Conservation (phyloP, 805 yeast species). For the Debaryomyces castellii region DNA sequence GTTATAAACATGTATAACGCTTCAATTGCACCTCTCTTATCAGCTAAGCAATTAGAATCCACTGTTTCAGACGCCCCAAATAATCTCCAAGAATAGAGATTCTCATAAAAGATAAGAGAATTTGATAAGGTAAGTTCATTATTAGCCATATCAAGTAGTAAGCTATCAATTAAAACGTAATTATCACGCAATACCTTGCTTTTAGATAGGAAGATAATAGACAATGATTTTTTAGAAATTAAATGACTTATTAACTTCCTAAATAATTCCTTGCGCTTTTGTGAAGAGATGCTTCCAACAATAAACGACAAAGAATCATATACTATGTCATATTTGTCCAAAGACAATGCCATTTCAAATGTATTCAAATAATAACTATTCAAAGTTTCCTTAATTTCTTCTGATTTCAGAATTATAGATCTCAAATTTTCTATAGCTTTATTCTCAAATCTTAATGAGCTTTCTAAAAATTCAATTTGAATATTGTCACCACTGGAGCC, state of each 20-base stretch:
- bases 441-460: constrained; percentile 26
- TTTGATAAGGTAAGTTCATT: constrained; percentile 26
- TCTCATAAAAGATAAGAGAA: constrained; percentile 35
- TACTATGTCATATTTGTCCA: constrained; percentile 18
- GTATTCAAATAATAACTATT: constrained; percentile 18
- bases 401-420: constrained; percentile 1
- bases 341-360: constrained; percentile 24
- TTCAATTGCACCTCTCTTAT: constrained; percentile 40
- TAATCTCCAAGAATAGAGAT: constrained; percentile 42
- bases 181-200: constrained; percentile 19
- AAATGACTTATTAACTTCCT: constrained; percentile 26
- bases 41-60: constrained; percentile 17
- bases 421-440: constrained; percentile 22
- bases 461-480: constrained; percentile 14
- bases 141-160: constrained; percentile 32
- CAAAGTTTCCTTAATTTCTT: constrained; percentile 4
- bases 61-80: constrained; percentile 19
- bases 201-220: constrained; percentile 20
- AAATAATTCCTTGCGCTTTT: constrained; percentile 12
- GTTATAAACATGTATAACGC: constrained; percentile 37
- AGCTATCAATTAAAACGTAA: constrained; percentile 32
- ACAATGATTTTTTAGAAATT: constrained; percentile 20
- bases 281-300: constrained; percentile 9
- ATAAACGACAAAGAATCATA: constrained; percentile 14
- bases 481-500: constrained; percentile 2